phyloP scores from a whole-genome alignment of 1,284 basidiomycete genomes.

The Melampsora abietis-canadensis region DNA sequence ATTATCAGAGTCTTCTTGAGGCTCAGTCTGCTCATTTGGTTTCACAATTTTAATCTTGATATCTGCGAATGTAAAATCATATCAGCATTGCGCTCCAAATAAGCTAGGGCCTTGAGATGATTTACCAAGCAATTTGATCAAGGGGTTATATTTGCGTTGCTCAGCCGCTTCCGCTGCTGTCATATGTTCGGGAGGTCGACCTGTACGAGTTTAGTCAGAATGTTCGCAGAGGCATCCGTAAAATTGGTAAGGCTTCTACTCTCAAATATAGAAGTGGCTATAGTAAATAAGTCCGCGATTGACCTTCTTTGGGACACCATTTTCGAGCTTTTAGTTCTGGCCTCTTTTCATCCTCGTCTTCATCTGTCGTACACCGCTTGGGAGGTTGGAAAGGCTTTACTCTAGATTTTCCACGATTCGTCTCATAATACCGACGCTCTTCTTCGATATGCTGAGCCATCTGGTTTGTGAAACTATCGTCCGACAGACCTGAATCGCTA shows the following conservation, averaged over 20 bases:
- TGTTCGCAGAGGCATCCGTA: neutral
- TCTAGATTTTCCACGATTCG: conserved; percentile 20
- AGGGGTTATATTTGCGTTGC: conserved; percentile 38
- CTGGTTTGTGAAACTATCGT: too few relatives aligned
- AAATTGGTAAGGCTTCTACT: neutral
- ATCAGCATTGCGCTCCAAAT: neutral
- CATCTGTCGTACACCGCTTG: neutral
- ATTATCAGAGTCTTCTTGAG: neutral
- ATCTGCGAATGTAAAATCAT: neutral
- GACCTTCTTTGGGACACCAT: conserved; percentile 31
- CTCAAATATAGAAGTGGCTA: neutral
- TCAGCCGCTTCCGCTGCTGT: conserved; percentile 16
- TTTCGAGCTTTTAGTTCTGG: conserved; percentile 19
- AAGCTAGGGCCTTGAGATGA: too few relatives aligned
- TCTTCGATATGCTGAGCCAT: neutral
- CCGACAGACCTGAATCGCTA: too few relatives aligned
- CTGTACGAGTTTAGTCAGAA: neutral
- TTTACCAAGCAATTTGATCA: conserved; percentile 36
- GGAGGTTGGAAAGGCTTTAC: conserved; percentile 7
- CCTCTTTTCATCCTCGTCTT: conserved; percentile 14
- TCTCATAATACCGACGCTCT: conserved; percentile 18
- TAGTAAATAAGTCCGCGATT: neutral
- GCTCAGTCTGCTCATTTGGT: conserved; percentile 4
- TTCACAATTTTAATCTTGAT: conserved; percentile 26
- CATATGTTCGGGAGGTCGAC: conserved; percentile 35